These are phyloP conservation scores for Gentiana straminea DNA, from an alignment of 257 asterid genomes.

Conservation along the genomic window DNA sequence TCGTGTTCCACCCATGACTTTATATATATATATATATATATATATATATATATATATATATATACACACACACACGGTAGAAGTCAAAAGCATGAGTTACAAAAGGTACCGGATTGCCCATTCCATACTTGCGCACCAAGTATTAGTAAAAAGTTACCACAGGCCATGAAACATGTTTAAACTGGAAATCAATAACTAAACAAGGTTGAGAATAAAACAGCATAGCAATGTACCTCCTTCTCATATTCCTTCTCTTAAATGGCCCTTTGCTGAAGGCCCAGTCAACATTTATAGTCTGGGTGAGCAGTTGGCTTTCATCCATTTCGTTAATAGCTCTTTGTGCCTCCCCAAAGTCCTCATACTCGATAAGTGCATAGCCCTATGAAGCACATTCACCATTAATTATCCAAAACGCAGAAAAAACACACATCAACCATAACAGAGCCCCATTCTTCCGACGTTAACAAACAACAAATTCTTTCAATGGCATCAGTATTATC, in stretches of 20 bases:
- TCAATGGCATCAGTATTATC: too few species aligned
- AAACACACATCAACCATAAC: too few species aligned
- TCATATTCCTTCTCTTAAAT: conserved; percentile 67
- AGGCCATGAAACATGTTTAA: not conserved
- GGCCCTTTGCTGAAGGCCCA: conserved; percentile 99
- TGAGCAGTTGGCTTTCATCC: conserved; percentile 66
- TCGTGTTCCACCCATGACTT: too few species aligned
- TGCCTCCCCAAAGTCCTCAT: conserved; percentile 74
- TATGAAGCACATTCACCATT: conserved; percentile 7
- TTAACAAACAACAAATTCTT: too few species aligned
- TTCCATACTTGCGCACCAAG: too few species aligned
- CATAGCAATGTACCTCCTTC: conserved; percentile 50
- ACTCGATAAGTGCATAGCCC: conserved; percentile 82
- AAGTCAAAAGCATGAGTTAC: too few species aligned
- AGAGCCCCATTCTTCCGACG: too few species aligned
- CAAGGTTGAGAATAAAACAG: conserved; percentile 3
- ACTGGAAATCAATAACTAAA: not conserved
- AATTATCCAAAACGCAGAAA: not conserved
- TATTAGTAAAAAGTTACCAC: not conserved
- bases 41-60: too few species aligned
- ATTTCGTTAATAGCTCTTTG: conserved; percentile 56
- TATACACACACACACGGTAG: too few species aligned
- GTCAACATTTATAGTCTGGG: conserved; percentile 59
- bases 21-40: too few species aligned
- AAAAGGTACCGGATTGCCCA: too few species aligned